A percentile compares a stretch with the other conserved stretches of the same genome.
Evolutionary conservation across 306 rosid species (phyloP).

Genomic region (Trifolium repens): DNA sequence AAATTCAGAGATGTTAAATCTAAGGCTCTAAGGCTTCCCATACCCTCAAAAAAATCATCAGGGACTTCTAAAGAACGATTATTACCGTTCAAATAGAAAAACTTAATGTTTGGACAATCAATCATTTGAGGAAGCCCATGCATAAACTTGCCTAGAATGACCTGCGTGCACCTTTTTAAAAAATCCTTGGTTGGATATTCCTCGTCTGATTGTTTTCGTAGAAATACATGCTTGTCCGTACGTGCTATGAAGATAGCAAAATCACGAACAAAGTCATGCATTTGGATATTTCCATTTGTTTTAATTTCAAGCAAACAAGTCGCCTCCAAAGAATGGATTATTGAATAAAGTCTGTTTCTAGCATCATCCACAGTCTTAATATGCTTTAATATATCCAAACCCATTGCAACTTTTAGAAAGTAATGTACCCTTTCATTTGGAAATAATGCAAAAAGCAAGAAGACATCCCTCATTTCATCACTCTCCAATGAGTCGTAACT

Average conservation of each 20-base stretch:
- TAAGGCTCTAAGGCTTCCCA: constrained; percentile 6
- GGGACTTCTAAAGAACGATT: not conserved
- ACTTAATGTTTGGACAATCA: not conserved
- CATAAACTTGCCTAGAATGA: fast-evolving
- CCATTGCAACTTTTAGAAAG: not conserved
- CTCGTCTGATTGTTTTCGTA: fast-evolving
- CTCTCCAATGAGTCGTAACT: not conserved
- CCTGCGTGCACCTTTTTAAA: not conserved
- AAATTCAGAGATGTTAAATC: not conserved
- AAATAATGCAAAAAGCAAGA: not conserved
- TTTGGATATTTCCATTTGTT: not conserved
- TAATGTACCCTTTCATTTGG: not conserved
- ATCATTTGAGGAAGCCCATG: not conserved
- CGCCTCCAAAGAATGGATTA: constrained; percentile 14
- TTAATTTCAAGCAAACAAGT: not conserved
- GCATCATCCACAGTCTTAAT: not conserved
- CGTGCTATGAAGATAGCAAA: constrained; percentile 18
- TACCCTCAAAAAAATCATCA: not conserved
- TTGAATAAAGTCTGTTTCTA: not conserved
- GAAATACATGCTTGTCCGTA: not conserved
- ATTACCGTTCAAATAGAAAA: fast-evolving
- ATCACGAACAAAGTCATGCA: constrained; percentile 3
- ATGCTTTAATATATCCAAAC: constrained; percentile 21
- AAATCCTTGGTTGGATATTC: not conserved
- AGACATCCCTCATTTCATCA: not conserved